phyloP scores from a whole-genome alignment of 306 rosid genomes.

The Ziziphus jujuba region DNA sequence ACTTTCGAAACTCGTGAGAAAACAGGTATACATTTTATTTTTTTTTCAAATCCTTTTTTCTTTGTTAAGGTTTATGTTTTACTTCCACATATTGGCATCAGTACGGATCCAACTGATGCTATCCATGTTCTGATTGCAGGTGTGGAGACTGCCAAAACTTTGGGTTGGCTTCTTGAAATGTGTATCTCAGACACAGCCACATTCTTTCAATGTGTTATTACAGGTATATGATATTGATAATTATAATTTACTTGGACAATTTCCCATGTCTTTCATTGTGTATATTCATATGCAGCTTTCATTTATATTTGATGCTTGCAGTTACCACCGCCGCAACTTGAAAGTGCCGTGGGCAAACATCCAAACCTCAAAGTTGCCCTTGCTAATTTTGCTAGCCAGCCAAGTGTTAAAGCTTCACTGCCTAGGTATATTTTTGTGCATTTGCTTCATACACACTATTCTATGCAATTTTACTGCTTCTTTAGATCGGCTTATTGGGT shows the following conservation, averaged over 20 bases:
- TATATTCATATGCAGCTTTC: conserved; percentile 8
- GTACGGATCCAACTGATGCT: conserved; percentile 26
- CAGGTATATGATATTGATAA: conserved; percentile 60
- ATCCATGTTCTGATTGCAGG: conserved; percentile 48
- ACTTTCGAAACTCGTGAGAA: conserved; percentile 84
- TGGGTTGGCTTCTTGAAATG: conserved; percentile 99
- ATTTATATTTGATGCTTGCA: conserved; percentile 35
- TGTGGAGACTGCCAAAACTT: conserved; percentile 97
- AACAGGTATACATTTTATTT: conserved; percentile 57
- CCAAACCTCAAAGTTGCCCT: conserved; percentile 68
- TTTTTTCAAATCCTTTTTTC: neutral
- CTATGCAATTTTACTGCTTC: too few species aligned
- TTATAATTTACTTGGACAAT: neutral
- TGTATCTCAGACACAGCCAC: conserved; percentile 93
- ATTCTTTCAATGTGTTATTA: conserved; percentile 81
- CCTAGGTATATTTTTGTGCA: conserved; percentile 54
- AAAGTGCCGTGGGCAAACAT: conserved; percentile 81
- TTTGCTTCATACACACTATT: conserved; percentile 3
- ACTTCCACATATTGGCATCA: neutral
- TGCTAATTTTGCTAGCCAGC: conserved; percentile 80
- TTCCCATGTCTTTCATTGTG: neutral
- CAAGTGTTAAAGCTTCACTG: conserved; percentile 66
- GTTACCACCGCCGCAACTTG: conserved; percentile 90
- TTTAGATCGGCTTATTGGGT: too few species aligned
- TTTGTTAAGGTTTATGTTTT: neutral